These are phyloP conservation scores for Oropetium thomaeum DNA, from an alignment of 176 grass and related monocot genomes.

Conservation along the genomic window DNA sequence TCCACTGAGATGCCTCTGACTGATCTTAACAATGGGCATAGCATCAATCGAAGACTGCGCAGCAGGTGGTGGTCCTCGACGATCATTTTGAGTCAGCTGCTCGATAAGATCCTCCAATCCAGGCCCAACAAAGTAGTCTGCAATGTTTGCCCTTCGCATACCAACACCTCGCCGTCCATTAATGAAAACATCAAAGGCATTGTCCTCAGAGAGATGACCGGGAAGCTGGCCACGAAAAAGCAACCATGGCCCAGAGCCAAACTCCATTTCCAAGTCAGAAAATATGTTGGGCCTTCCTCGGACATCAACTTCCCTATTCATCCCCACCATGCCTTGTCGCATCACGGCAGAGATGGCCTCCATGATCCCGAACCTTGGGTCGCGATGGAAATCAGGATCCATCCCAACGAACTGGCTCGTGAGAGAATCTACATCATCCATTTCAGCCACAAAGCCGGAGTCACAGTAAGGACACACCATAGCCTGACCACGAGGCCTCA, in stretches of 20 bases:
- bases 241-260: constrained; percentile 72
- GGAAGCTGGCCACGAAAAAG: constrained; percentile 76
- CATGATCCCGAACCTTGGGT: constrained; percentile 68
- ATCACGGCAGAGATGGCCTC: constrained; percentile 74
- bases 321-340: constrained; percentile 65
- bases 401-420: constrained; percentile 60
- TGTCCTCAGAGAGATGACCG: constrained; percentile 50
- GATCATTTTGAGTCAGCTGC: constrained; percentile 72
- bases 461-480: constrained; percentile 85
- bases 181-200: constrained; percentile 45
- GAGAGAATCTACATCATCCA: constrained; percentile 54
- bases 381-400: constrained; percentile 63
- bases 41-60: constrained; percentile 66
- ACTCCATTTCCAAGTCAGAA: constrained; percentile 75
- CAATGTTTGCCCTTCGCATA: constrained; percentile 54
- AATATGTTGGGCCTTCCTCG: constrained; percentile 52
- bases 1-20: constrained; percentile 67
- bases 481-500: constrained; percentile 49
- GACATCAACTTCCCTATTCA: constrained; percentile 51
- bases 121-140: constrained; percentile 86
- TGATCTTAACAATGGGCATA: constrained; percentile 82
- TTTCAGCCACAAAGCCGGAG: constrained; percentile 73
- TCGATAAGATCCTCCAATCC: constrained; percentile 85
- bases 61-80: constrained; percentile 69
- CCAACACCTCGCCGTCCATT: constrained; percentile 60